Percentiles rank a stretch among this genome's conserved stretches.
Conservation (phyloP, 495 filamentous ascomycete species). For the Tuber melanosporum region DNA sequence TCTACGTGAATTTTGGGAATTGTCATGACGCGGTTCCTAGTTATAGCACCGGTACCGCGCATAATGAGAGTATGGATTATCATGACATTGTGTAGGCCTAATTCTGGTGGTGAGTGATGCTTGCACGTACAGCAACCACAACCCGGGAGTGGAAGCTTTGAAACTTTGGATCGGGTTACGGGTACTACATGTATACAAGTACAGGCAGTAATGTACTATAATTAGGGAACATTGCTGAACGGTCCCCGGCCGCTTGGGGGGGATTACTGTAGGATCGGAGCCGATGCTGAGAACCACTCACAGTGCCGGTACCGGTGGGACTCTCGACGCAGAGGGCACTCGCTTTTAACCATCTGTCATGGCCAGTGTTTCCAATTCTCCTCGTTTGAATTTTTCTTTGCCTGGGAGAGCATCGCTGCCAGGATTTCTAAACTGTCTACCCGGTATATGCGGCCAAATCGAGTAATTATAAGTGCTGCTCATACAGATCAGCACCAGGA, state of each 20-base stretch:
- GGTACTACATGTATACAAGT: too few species aligned
- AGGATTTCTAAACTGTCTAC: background rate
- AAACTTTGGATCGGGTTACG: background rate
- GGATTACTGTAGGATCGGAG: background rate
- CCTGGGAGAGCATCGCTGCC: background rate
- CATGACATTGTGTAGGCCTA: background rate
- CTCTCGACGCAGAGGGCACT: background rate
- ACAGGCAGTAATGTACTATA: background rate
- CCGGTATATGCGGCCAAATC: background rate
- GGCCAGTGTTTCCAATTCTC: background rate
- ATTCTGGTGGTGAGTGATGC: background rate
- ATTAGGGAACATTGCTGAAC: background rate
- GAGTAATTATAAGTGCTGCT: background rate
- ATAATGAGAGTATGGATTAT: background rate
- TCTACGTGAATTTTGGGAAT: background rate
- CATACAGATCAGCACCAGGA: background rate
- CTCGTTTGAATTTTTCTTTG: background rate
- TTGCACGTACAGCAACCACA: background rate
- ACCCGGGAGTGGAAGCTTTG: background rate
- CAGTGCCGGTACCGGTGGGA: background rate
- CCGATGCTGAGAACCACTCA: background rate
- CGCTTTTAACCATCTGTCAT: background rate
- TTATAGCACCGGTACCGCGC: background rate
- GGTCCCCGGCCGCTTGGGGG: background rate
- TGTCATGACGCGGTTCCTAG: background rate